Evolutionary conservation across 495 filamentous ascomycete genomes (phyloP).

Genomic region (Entonaema liquescens): DNA sequence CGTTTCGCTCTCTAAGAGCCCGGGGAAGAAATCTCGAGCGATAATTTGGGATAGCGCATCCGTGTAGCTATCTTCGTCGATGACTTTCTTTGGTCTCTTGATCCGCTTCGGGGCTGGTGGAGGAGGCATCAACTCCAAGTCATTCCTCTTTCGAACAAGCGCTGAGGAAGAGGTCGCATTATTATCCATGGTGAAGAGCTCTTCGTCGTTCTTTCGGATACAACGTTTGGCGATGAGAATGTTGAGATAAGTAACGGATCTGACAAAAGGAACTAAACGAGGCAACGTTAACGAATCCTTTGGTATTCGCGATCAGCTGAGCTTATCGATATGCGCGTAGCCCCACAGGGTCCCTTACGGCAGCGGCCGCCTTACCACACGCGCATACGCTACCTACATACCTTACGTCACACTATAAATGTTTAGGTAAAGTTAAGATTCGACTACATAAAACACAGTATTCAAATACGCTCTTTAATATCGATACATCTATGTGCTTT

Average conservation of each 20-base stretch:
- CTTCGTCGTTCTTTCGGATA: neutral
- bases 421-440: neutral
- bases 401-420: neutral
- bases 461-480: too few species aligned
- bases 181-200: slow-evolving; percentile 44
- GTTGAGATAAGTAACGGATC: neutral
- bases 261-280: neutral
- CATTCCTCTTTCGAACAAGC: slow-evolving; percentile 70
- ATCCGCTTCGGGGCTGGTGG: slow-evolving; percentile 90
- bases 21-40: slow-evolving; percentile 95
- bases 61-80: slow-evolving; percentile 95
- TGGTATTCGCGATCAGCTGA: neutral
- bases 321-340: slow-evolving; percentile 5
- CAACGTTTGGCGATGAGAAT: neutral
- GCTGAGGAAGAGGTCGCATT: slow-evolving; percentile 47
- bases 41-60: slow-evolving; percentile 93
- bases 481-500: too few species aligned
- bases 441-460: too few species aligned
- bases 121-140: slow-evolving; percentile 85
- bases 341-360: neutral
- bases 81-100: slow-evolving; percentile 86
- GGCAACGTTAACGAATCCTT: neutral
- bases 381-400: neutral
- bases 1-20: slow-evolving; percentile 81
- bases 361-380: neutral